Evolutionary conservation across 2,329 filamentous ascomycete species (phyloP).

Genomic region (Cryphonectria carpinicola): DNA sequence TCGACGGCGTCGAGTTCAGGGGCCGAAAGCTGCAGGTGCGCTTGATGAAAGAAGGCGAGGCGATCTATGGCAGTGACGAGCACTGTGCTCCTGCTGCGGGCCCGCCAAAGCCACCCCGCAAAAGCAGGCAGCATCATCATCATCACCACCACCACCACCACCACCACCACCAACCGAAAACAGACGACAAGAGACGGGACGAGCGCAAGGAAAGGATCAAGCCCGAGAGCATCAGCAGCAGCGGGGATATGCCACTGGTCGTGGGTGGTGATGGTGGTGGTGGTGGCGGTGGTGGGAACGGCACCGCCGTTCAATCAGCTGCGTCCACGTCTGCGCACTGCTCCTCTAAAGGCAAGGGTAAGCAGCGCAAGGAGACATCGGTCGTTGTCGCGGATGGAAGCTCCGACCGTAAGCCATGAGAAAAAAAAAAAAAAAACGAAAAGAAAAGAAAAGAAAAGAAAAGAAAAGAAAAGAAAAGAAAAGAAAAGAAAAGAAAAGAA

Average conservation of each 20-base stretch:
- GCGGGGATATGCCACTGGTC: slow-evolving; percentile 19
- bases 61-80: slow-evolving; percentile 7
- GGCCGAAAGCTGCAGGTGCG: slow-evolving; percentile 25
- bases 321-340: neutral
- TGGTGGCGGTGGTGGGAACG: neutral
- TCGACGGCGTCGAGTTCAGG: slow-evolving; percentile 28
- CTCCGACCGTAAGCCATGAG: slow-evolving; percentile 17
- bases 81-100: neutral
- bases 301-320: slow-evolving; percentile 10
- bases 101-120: slow-evolving; percentile 4
- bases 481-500: neutral
- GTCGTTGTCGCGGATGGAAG: slow-evolving; percentile 28
- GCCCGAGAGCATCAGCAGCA: slow-evolving; percentile 13
- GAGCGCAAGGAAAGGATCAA: slow-evolving; percentile 26
- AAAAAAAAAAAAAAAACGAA: too few species aligned
- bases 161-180: slow-evolving; percentile 17
- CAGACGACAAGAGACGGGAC: slow-evolving; percentile 9
- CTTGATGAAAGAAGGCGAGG: slow-evolving; percentile 29
- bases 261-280: slow-evolving; percentile 10
- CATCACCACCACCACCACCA: neutral
- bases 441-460: neutral
- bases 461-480: too few species aligned
- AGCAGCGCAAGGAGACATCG: slow-evolving; percentile 22
- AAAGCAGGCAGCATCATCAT: slow-evolving; percentile 11
- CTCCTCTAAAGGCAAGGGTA: slow-evolving; percentile 6